Percentiles rank a stretch among this genome's conserved stretches.
Conservation (phyloP, 129 eudicot species). For the Daucus carota region DNA sequence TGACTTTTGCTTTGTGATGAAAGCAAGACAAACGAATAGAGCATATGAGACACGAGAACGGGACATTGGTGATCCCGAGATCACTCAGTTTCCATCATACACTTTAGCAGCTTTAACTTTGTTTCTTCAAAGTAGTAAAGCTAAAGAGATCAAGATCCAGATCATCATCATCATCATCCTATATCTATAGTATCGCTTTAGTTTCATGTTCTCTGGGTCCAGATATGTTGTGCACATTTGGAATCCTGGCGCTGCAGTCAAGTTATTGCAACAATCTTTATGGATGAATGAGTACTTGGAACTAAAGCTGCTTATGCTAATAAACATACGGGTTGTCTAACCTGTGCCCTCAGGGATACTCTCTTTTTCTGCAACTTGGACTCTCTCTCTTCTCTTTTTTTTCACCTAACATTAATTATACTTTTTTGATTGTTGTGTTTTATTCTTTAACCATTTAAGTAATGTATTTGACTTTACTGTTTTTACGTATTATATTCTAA, state of each 20-base stretch:
- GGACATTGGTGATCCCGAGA: constrained; percentile 10
- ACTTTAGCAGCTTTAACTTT: constrained; percentile 11
- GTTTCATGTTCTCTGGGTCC: background rate
- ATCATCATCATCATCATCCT: background rate
- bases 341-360: too few relatives aligned
- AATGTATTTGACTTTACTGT: too few relatives aligned
- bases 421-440: too few relatives aligned
- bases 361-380: too few relatives aligned
- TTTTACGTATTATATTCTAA: too few relatives aligned
- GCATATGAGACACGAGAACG: background rate
- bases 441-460: too few relatives aligned
- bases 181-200: background rate
- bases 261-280: background rate
- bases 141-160: background rate
- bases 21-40: constrained; percentile 4
- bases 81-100: background rate
- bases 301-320: background rate
- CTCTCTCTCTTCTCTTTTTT: too few relatives aligned
- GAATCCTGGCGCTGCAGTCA: background rate
- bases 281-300: background rate
- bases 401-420: too few relatives aligned
- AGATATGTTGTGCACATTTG: background rate
- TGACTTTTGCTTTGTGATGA: background rate
- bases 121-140: constrained; percentile 11
- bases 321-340: too few relatives aligned